phyloP scores from a whole-genome alignment of 257 asterid genomes.

The Nicotiana paniculata region DNA sequence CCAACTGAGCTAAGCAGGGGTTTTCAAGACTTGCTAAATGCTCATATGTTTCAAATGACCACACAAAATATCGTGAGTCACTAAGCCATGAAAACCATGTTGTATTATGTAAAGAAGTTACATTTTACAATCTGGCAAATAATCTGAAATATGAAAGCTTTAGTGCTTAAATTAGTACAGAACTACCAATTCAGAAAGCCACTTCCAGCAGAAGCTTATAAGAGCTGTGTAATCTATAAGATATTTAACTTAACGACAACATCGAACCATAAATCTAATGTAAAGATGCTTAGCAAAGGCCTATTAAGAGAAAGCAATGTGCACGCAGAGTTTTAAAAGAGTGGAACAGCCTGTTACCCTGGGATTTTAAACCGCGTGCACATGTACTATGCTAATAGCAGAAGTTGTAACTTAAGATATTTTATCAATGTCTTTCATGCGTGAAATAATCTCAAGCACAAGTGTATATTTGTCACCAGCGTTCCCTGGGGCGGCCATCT shows the following conservation, averaged over 20 bases:
- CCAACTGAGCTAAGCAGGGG: not conserved
- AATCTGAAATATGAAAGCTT: slow-evolving; percentile 10
- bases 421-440: slow-evolving; percentile 1
- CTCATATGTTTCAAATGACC: not conserved
- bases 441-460: not conserved
- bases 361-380: not conserved
- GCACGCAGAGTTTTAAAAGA: not conserved
- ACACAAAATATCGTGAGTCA: slow-evolving; percentile 3
- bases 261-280: not conserved
- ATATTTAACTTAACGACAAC: not conserved
- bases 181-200: slow-evolving; percentile 11
- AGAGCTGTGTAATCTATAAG: not conserved
- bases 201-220: slow-evolving; percentile 12
- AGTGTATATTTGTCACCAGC: slow-evolving; percentile 47
- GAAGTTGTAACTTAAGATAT: slow-evolving; percentile 2
- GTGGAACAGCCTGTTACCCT: not conserved
- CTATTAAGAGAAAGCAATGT: not conserved
- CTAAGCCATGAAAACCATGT: not conserved
- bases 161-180: slow-evolving; percentile 7
- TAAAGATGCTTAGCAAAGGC: not conserved
- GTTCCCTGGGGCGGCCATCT: slow-evolving; percentile 88
- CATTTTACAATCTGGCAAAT: slow-evolving; percentile 18
- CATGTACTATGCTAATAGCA: not conserved
- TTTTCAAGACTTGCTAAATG: not conserved
- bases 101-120: slow-evolving; percentile 16